A percentile compares a stretch with the other conserved stretches of the same genome.
Conservation (phyloP, 768 basidiomycete species). For the Pleurotus tuber-regium region DNA sequence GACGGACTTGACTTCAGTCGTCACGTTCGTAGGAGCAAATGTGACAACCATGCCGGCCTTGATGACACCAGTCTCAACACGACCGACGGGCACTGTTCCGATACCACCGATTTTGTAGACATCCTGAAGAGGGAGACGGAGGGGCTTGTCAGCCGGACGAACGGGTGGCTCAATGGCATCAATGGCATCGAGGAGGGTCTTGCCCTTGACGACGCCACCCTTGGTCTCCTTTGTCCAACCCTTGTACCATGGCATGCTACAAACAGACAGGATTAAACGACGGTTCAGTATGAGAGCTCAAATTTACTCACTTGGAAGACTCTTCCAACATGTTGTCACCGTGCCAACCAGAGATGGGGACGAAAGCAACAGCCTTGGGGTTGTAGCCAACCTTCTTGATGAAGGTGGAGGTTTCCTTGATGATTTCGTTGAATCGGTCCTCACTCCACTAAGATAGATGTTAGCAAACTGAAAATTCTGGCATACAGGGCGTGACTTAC, state of each 20-base stretch:
- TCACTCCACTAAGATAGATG: slow-evolving; percentile 81
- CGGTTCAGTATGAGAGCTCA: slow-evolving; percentile 7
- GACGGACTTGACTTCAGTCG: slow-evolving; percentile 99
- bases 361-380: slow-evolving; percentile 97
- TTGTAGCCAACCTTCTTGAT: slow-evolving; percentile 99
- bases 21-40: slow-evolving; percentile 97
- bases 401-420: slow-evolving; percentile 97
- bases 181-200: slow-evolving; percentile 99
- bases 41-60: slow-evolving; percentile 99
- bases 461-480: slow-evolving; percentile 2
- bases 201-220: slow-evolving; percentile 90
- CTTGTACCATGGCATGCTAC: slow-evolving; percentile 99
- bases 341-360: slow-evolving; percentile 99
- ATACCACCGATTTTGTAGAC: slow-evolving; percentile 99
- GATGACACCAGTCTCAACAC: slow-evolving; percentile 99
- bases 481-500: slow-evolving; percentile 35
- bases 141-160: slow-evolving; percentile 98
- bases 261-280: slow-evolving; percentile 18
- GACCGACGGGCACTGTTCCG: slow-evolving; percentile 99
- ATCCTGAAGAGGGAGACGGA: slow-evolving; percentile 99
- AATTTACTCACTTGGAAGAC: slow-evolving; percentile 74
- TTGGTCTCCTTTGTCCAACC: slow-evolving; percentile 99
- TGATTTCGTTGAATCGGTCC: slow-evolving; percentile 99
- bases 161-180: slow-evolving; percentile 98
- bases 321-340: slow-evolving; percentile 99